Base-by-base conservation (phyloP, 257 asterid genomes). In the Leonotis leonurus region DNA sequence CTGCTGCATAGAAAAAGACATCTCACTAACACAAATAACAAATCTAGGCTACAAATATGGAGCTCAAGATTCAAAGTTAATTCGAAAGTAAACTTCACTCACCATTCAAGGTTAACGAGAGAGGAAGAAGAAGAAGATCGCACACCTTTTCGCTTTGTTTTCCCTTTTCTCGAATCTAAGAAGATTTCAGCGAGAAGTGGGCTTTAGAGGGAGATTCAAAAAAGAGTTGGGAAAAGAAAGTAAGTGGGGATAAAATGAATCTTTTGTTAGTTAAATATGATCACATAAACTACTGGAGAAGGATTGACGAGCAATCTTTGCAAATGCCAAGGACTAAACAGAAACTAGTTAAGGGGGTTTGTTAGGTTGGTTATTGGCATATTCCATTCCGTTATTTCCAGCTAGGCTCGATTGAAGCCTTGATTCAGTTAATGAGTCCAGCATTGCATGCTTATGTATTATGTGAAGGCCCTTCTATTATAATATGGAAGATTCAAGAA, bases 1-100 rank as follows among this genome's bases (percentile, higher is more conserved):
- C 77, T 84, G 78, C 80, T 70, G 63, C 84, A 59, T 67, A 74
- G 83, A 83, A 74, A 83, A 84, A 35, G 93, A 82, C 86, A 72
- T 78, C 68, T 74, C 74, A 73, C 11, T 57, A 49, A 64, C 50
- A 56, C 73, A 13, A 60, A 55, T 69, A 33, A 51, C 25, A 20
- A 21, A 20, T 9, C 13, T 27, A 8, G 55, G 35, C 43, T 65
- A 24, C 48, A 41, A 64, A n/a, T 43, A 56, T 64, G 39, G 52
- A 58, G 55, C 67, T 60, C 54, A 75, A 78, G 70, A 70, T 64
- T 74, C 70, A 3, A 77, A 22, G 74, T n/a, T n/a, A n/a, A n/a
- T 73, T 76, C 67, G 33, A 58, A 56, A 39, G 5, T 0, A 10
- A 20, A 46, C 21, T 25, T 26, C 68, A 60, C 68, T 29, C 8